Percentiles rank a stretch among this genome's conserved stretches.
These are phyloP conservation scores for Pseudopediastrum boryanum DNA, from an alignment of 139 green algal species.

Conservation along the genomic window DNA sequence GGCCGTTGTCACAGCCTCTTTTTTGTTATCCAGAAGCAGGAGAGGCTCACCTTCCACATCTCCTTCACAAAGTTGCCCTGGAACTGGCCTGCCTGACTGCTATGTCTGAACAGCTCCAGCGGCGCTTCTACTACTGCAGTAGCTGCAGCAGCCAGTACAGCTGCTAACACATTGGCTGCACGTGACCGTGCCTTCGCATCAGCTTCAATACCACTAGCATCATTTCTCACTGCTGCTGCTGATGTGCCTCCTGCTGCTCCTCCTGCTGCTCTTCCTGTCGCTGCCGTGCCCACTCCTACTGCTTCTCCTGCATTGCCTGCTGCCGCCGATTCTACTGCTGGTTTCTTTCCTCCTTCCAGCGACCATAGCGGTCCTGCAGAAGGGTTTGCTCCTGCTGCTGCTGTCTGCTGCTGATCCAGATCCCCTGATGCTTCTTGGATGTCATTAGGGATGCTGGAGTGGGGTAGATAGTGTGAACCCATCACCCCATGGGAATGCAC, in stretches of 20 bases:
- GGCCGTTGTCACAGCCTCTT: not conserved
- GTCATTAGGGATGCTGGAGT: not conserved
- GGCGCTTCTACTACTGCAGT: slow-evolving; percentile 42
- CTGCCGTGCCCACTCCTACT: not conserved
- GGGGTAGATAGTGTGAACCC: not conserved
- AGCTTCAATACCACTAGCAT: not conserved
- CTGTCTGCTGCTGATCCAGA: not conserved
- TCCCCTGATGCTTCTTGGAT: not conserved
- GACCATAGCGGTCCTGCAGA: too few species aligned
- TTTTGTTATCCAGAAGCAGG: not conserved
- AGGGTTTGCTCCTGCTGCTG: slow-evolving; percentile 4
- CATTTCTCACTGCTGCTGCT: not conserved
- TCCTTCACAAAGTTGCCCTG: slow-evolving; percentile 39
- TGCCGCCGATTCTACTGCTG: not conserved
- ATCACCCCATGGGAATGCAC: not conserved
- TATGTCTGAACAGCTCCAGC: slow-evolving; percentile 59
- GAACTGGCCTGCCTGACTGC: slow-evolving; percentile 46
- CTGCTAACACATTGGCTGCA: not conserved
- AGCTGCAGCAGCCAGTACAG: slow-evolving; percentile 18
- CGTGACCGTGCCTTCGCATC: not conserved
- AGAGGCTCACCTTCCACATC: slow-evolving; percentile 35
- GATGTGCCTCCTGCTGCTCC: not conserved
- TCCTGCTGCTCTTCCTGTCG: slow-evolving; percentile 2
- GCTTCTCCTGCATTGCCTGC: slow-evolving; percentile 3
- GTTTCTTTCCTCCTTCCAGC: too few species aligned